Evolutionary conservation across 768 basidiomycete species (phyloP), one percentile per base, ranked within the genome.

Genomic region (Amanita exitialis): DNA sequence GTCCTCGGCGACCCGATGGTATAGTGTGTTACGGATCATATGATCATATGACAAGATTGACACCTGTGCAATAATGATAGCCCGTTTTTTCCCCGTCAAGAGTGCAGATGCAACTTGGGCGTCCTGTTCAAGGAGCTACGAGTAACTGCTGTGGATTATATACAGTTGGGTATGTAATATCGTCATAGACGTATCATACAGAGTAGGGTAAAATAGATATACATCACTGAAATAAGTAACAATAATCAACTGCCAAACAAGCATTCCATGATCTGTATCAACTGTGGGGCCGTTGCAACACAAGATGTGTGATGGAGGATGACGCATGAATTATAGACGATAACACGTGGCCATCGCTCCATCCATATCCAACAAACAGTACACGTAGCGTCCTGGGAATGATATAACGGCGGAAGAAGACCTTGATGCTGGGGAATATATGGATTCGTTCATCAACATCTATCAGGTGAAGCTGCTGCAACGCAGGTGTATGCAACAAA

Each of bases 391-490:
- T 67, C 9, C 61, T 66, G 9, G 75, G 68, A 12, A 73, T 59
- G 9, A 67, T 58, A 52, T 72, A 76, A 18, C 67, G 59, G 52
- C 69, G 70, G 61, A 77, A 73, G 63, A 78, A 79, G 6, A 63
- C 64, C 41, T 66, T 66, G 13, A 80, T 65, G 27, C 67, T 69
- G n/a, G 66, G 63, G 54, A 81, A 78, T 21, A 73, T 58, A 35
- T 57, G 58, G 30, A 57, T 63, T 3, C 65, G 64, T 43, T 64
- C 67, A 16, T 61, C 58, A n/a, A 65, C 49, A 58, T 82, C 77
- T 53, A 73, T 56, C 38, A 86, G 67, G 39, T 64, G 65, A 39
- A 86, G 65, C 25, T 66, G 69, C 51, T 61, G 66, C 28, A 83
- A 70, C 28, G 64, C 62, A 20, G 79, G 82, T 6, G 73, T 65